Evolutionary conservation across 441 rosid species (phyloP).

Genomic region (Erysimum cheiri): DNA sequence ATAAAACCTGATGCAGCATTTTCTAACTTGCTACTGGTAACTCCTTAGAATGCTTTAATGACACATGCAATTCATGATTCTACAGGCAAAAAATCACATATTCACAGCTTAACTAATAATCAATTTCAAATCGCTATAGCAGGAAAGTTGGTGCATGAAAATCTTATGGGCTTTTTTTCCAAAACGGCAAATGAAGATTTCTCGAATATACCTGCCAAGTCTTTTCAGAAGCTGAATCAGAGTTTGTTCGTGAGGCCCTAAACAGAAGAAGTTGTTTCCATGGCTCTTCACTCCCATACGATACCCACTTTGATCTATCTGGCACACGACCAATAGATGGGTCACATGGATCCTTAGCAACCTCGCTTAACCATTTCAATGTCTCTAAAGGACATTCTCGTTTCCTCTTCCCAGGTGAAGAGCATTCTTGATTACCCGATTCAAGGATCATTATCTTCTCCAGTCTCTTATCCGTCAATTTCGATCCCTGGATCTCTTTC

Average conservation of each 20-base stretch:
- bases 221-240: slow-evolving; percentile 45
- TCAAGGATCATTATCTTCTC: slow-evolving; percentile 37
- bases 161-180: neutral
- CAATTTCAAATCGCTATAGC: neutral
- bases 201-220: slow-evolving; percentile 59
- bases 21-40: slow-evolving; percentile 1
- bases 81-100: slow-evolving; percentile 3
- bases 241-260: slow-evolving; percentile 56
- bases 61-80: slow-evolving; percentile 6
- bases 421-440: slow-evolving; percentile 37
- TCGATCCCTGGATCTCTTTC: slow-evolving; percentile 37
- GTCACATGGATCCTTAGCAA: slow-evolving; percentile 72
- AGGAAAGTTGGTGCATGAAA: neutral
- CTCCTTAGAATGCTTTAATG: neutral
- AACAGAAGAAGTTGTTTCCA: slow-evolving; percentile 80
- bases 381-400: slow-evolving; percentile 50
- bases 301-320: slow-evolving; percentile 71
- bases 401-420: slow-evolving; percentile 55
- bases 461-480: slow-evolving; percentile 21
- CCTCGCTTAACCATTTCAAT: slow-evolving; percentile 65
- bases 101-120: neutral
- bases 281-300: slow-evolving; percentile 57
- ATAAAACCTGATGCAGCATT: slow-evolving; percentile 13
- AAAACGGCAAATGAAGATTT: slow-evolving; percentile 3
- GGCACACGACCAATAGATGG: slow-evolving; percentile 56